Evolutionary conservation across 495 filamentous ascomycete species (phyloP), one percentile per base, ranked within the genome.

Genomic region (Corynascus novoguineensis): DNA sequence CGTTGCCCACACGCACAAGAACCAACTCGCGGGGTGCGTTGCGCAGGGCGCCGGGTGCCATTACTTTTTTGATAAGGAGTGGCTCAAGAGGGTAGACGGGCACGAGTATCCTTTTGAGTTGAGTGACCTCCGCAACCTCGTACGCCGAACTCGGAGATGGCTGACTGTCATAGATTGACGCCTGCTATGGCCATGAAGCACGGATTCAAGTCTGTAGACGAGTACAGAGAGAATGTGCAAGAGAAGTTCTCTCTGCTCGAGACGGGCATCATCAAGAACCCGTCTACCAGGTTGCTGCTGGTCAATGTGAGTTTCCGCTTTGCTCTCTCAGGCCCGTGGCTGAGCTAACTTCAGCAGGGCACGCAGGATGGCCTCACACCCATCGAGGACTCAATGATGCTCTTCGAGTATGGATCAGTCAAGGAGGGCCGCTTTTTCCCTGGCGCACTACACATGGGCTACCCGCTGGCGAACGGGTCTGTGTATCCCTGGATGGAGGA

Each of bases 31-130:
- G 0, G 88, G 86, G 0, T 75, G 70, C 17, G 78, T 89, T n/a
- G 85, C 86, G 25, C 83, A 88, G 67, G 87, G 88, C 0, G 86
- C 86, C 9, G 88, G 88, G 0, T 75, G 72, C 44, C 88, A 92
- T 66, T 78, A 85, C 61, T 88, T 90, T 68, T 86, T 86, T 60
- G 76, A 78, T 25, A 51, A 55, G 1, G 81, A 79, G 51, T 90
- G 88, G 88, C 63, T 91, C 60, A 74, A 79, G 24, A 73, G 72
- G 52, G 84, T 83, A 0, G 83, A 90, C 59, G 81, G 85, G 27
- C 83, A 88, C 57, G 88, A 91, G 70, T 92, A 92, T 71, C 88
- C 88, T 10, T 90, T 90, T 65, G 68, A 75, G 77, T 84, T 53
- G 72, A 78, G 78, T 17, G 2, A 37, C 15, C 31, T 40, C 11